phyloP scores from a whole-genome alignment of 805 yeast species.

The Saturnispora silvae region DNA sequence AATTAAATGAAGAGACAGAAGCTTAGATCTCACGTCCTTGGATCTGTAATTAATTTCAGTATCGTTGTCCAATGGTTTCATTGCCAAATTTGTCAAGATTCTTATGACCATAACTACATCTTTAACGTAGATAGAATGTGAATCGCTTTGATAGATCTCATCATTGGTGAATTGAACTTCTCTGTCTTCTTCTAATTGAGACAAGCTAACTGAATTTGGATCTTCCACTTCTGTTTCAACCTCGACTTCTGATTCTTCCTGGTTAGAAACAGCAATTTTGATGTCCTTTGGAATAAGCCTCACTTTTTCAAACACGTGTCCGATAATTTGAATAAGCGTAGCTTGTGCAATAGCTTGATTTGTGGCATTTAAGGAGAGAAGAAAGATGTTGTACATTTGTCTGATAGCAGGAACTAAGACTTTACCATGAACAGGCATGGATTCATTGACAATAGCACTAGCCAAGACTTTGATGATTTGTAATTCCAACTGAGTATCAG shows the following conservation, averaged over 20 bases:
- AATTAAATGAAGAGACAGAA: conserved; percentile 77
- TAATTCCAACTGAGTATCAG: conserved; percentile 79
- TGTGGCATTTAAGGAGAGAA: conserved; percentile 66
- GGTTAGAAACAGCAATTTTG: not conserved
- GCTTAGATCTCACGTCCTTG: conserved; percentile 84
- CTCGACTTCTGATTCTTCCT: not conserved
- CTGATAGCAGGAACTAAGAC: conserved; percentile 81
- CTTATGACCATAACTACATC: conserved; percentile 91
- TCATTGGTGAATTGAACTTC: conserved; percentile 39
- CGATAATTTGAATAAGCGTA: conserved; percentile 81
- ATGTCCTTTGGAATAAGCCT: not conserved
- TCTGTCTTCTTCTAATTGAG: conserved; percentile 49
- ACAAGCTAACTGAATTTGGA: conserved; percentile 36
- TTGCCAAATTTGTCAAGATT: conserved; percentile 88
- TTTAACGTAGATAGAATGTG: conserved; percentile 61
- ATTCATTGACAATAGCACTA: conserved; percentile 74
- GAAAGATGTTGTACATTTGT: conserved; percentile 86
- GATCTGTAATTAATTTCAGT: conserved; percentile 78
- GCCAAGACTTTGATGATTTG: conserved; percentile 89
- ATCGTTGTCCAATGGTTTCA: conserved; percentile 69
- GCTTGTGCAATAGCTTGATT: conserved; percentile 96
- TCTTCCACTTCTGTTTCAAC: not conserved
- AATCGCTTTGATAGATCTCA: conserved; percentile 33
- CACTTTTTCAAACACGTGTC: conserved; percentile 71
- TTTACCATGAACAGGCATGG: conserved; percentile 82